Conservation (phyloP, 73 alveolate species). For the Tetrahymena elliotti region DNA sequence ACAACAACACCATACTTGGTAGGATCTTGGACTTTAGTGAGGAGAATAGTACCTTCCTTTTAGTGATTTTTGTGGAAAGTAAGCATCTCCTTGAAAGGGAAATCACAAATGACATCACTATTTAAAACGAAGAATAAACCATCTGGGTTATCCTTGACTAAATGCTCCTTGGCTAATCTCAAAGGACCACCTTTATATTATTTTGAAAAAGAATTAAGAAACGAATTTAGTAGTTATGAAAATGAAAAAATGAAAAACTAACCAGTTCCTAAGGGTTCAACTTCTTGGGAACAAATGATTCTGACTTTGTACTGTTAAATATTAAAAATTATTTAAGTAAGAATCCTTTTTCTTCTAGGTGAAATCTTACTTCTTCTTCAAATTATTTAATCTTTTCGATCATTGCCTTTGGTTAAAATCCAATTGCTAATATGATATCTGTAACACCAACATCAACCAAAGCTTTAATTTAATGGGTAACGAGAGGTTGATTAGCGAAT, state of each 20-base stretch:
- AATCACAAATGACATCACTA: conserved; percentile 93
- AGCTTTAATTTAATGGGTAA: conserved; percentile 84
- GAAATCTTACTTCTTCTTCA: conserved; percentile 20
- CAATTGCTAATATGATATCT: conserved; percentile 87
- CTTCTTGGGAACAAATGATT: conserved; percentile 65
- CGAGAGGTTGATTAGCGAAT: conserved; percentile 84
- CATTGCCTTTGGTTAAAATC: conserved; percentile 80
- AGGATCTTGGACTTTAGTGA: conserved; percentile 95
- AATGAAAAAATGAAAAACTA: neutral
- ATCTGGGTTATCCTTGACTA: conserved; percentile 67
- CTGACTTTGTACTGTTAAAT: conserved; percentile 41
- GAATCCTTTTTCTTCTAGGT: neutral
- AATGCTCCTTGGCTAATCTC: conserved; percentile 82
- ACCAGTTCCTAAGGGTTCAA: conserved; percentile 64
- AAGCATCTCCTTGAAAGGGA: conserved; percentile 86
- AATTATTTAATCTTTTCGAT: conserved; percentile 39
- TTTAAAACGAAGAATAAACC: conserved; percentile 86
- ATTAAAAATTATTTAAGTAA: neutral
- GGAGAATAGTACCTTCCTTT: conserved; percentile 73
- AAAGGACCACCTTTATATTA: conserved; percentile 95
- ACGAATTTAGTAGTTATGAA: neutral
- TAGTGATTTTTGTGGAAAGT: conserved; percentile 90
- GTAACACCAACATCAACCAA: conserved; percentile 88
- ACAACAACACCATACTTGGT: conserved; percentile 93
- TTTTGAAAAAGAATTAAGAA: conserved; percentile 52